Conservation (phyloP, 179 eudicot species). For the Heliamphora ciliata region DNA sequence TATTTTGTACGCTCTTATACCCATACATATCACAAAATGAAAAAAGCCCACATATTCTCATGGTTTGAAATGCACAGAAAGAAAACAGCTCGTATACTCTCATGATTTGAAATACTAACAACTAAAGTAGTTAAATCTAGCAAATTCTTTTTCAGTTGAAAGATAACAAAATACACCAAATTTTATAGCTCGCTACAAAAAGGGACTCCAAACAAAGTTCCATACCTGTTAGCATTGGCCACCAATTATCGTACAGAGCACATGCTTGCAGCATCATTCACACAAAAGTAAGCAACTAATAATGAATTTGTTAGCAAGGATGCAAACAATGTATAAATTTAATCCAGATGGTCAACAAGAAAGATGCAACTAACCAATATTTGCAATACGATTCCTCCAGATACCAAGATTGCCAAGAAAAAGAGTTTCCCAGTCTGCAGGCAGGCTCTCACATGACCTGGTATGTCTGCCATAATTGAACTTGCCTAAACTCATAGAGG, state of each 20-base stretch:
- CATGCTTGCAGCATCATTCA: constrained; percentile 58
- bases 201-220: constrained; percentile 1
- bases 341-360: background rate
- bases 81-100: background rate
- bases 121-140: background rate
- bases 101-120: background rate
- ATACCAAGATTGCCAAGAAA: constrained; percentile 67
- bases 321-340: background rate
- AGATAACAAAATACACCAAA: constrained; percentile 2
- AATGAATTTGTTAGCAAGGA: constrained; percentile 2
- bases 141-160: constrained; percentile 4
- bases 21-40: no score
- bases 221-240: constrained; percentile 95
- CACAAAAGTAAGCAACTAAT: constrained; percentile 9
- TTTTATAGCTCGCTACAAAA: background rate
- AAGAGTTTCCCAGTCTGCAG: constrained; percentile 77
- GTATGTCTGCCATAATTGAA: constrained; percentile 56
- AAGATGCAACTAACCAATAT: constrained; percentile 50
- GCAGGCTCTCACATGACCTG: constrained; percentile 60
- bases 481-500: constrained; percentile 33
- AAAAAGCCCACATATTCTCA: no score
- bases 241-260: constrained; percentile 90
- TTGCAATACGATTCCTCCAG: constrained; percentile 76
- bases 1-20: background rate
- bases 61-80: no score